Evolutionary conservation across 2,329 filamentous ascomycete genomes (phyloP), one percentile per base, ranked within the genome.

Genomic region (Monosporascus sp.): DNA sequence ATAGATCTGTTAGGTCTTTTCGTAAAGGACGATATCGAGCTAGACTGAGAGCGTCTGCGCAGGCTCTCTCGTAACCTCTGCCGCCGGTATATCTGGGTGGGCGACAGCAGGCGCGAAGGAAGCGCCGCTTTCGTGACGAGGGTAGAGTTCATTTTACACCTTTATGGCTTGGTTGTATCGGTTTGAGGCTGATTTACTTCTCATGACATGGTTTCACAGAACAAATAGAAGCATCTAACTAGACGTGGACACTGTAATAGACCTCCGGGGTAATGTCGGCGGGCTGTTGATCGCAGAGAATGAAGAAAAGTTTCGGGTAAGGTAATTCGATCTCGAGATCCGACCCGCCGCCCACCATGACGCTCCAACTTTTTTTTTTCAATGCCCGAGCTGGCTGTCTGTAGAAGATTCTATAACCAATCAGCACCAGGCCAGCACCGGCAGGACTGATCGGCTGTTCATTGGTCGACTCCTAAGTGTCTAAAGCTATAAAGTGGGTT

Each of bases 61-160:
- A 76, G 60, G 55, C 66, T 69, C 49, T 73, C 63, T 61, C 67
- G 69, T 59, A 78, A 58, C 59, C 70, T 74, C 53, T 71, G 63
- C 46, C 69, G 63, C 59, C 70, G 70, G 52, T 71, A 67, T 54
- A 70, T 65, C 41, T 74, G 71, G 57, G 68, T 68, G 54, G 74
- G 74, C 52, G 75, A 72, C 55, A 80, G 63, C 57, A 72, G 68
- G 60, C 76, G 75, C 63, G 70, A 69, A 37, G 77, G 76, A 59
- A 71, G 68, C 57, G 70, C 70, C 48, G 74, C 72, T 68, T 77
- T 80, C 55, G 70, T 70, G 55, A 79, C 60, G 58, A 77, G 63
- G 62, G 67, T 74, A 41, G 76, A 69, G 63, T 77, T 79, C 77
- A 80, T 79, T 44, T 58, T 70, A 63, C 56, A 49, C 49, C 47